Conservation (phyloP, 2,329 filamentous ascomycete species). For the Pseudocercospora fuligena region DNA sequence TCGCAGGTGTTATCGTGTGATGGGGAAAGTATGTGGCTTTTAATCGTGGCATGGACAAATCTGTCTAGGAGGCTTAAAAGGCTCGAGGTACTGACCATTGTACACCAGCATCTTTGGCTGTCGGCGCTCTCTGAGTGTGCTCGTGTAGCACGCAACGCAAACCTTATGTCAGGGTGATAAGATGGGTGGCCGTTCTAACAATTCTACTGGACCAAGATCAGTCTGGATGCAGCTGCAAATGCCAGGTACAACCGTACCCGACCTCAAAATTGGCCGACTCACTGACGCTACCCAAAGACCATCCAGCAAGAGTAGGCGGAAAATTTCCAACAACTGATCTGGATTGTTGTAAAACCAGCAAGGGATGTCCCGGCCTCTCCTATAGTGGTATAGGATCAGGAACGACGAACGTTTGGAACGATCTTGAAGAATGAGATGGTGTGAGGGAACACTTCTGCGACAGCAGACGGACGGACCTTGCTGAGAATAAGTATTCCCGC, state of each 20-base stretch:
- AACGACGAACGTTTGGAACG: constrained; percentile 21
- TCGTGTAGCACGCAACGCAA: constrained; percentile 31
- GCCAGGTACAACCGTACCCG: constrained; percentile 38
- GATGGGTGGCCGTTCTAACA: constrained; percentile 33
- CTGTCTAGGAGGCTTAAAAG: constrained; percentile 22
- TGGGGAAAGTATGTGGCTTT: constrained; percentile 37
- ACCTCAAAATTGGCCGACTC: constrained; percentile 18
- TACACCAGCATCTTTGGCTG: constrained; percentile 33
- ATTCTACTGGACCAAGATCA: constrained; percentile 33
- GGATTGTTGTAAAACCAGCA: constrained; percentile 38
- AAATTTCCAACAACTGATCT: constrained; percentile 34
- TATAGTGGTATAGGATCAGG: constrained; percentile 22
- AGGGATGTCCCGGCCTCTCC: constrained; percentile 30
- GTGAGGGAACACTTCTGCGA: constrained; percentile 29
- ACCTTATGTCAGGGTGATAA: constrained; percentile 33
- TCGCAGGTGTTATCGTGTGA: constrained; percentile 17
- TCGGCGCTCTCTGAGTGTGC: constrained; percentile 25
- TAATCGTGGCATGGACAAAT: constrained; percentile 30
- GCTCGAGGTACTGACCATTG: constrained; percentile 37
- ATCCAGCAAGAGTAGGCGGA: constrained; percentile 29
- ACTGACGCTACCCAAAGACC: constrained; percentile 24
- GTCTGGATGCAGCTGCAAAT: constrained; percentile 34
- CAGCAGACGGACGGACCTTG: constrained; percentile 30
- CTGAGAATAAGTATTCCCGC: constrained; percentile 39
- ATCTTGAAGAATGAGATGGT: constrained; percentile 30